A percentile compares a stretch with the other conserved stretches of the same genome.
phyloP scores from a whole-genome alignment of 2,329 filamentous ascomycete species.

The Paracoccidioides lutzii region DNA sequence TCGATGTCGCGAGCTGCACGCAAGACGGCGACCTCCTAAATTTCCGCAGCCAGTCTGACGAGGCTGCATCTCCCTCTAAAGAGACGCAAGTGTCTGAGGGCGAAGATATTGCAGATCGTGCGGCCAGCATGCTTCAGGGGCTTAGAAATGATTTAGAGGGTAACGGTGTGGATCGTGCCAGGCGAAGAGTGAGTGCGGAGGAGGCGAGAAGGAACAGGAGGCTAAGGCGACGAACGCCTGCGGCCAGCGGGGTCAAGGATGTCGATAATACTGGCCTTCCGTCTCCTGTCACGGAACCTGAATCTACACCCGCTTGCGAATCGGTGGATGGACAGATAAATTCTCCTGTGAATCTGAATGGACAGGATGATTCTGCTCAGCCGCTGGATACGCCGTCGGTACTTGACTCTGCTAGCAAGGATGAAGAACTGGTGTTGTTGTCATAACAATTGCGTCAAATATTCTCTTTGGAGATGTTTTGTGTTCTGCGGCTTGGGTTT shows the following conservation, averaged over 20 bases:
- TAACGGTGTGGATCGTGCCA: constrained; percentile 40
- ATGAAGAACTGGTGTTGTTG: constrained; percentile 11
- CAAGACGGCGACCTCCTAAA: constrained; percentile 35
- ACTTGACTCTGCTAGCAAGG: constrained; percentile 21
- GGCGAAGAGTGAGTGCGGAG: constrained; percentile 63
- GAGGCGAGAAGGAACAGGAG: constrained; percentile 59
- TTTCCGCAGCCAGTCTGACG: constrained; percentile 31
- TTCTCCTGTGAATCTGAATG: constrained; percentile 13
- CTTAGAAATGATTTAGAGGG: constrained; percentile 48
- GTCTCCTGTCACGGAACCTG: constrained; percentile 20
- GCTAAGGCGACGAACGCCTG: constrained; percentile 49
- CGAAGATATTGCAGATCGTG: constrained; percentile 72
- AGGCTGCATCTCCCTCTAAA: constrained; percentile 22
- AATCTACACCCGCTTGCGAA: constrained; percentile 15
- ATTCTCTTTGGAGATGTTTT: no score
- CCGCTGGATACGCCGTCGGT: constrained; percentile 22
- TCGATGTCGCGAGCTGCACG: constrained; percentile 21
- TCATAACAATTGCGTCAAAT: no score
- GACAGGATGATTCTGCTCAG: constrained; percentile 13
- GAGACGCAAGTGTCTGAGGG: constrained; percentile 35
- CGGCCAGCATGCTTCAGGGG: constrained; percentile 70
- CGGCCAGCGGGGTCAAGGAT: constrained; percentile 28
- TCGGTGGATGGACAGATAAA: constrained; percentile 12
- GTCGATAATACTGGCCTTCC: constrained; percentile 22
- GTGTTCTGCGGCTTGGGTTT: no score